Evolutionary conservation across 306 rosid genomes (phyloP).

Genomic region (Dryas octopetala): DNA sequence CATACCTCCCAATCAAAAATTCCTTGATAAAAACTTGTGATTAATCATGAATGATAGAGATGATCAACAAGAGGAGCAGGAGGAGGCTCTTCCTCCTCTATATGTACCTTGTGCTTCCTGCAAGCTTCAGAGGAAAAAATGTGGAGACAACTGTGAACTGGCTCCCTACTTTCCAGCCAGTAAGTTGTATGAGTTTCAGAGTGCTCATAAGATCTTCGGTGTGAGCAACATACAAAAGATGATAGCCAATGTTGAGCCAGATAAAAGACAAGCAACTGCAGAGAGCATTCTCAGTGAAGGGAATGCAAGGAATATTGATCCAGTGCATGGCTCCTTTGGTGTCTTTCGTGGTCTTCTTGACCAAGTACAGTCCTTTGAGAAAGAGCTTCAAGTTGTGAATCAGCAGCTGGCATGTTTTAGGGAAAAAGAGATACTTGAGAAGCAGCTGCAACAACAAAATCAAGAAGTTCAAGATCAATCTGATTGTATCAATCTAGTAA

Average conservation of each 20-base stretch:
- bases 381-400: slow-evolving; percentile 6
- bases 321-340: slow-evolving; percentile 29
- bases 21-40: too few species aligned
- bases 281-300: slow-evolving; percentile 21
- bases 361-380: not conserved
- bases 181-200: slow-evolving; percentile 3
- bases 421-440: not conserved
- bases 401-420: slow-evolving; percentile 10
- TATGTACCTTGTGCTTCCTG: slow-evolving; percentile 26
- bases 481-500: not conserved
- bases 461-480: slow-evolving; percentile 1
- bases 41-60: too few species aligned
- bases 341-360: not conserved
- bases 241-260: slow-evolving; percentile 1
- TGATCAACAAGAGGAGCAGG: too few species aligned
- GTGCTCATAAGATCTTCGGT: slow-evolving; percentile 26
- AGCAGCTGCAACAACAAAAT: too few species aligned
- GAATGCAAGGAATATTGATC: slow-evolving; percentile 9
- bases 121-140: slow-evolving; percentile 32
- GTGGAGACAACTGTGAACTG: slow-evolving; percentile 21
- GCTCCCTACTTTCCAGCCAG: slow-evolving; percentile 28
- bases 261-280: slow-evolving; percentile 19
- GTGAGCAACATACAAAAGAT: slow-evolving; percentile 25
- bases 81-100: too few species aligned
- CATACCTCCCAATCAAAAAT: too few species aligned